These are phyloP conservation scores for Massariosphaeria phaeospora DNA, from an alignment of 495 filamentous ascomycete species.

Conservation along the genomic window DNA sequence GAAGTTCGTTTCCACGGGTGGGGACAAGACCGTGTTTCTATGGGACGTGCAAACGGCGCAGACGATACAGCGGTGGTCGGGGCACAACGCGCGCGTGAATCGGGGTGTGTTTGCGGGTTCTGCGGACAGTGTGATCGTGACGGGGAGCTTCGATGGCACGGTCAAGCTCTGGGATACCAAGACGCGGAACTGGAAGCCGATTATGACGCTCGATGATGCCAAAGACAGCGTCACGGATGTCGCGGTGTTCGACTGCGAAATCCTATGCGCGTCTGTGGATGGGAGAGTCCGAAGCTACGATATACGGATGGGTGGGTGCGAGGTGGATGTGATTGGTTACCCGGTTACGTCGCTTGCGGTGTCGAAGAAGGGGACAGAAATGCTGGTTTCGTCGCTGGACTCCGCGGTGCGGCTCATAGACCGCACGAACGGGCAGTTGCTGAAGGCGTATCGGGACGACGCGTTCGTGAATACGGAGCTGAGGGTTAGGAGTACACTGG, in stretches of 20 bases:
- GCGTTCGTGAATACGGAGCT: slow-evolving; percentile 37
- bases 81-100: slow-evolving; percentile 64
- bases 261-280: slow-evolving; percentile 76
- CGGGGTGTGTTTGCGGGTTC: slow-evolving; percentile 69
- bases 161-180: slow-evolving; percentile 83
- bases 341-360: slow-evolving; percentile 62
- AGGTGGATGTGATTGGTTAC: slow-evolving; percentile 65
- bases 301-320: slow-evolving; percentile 69
- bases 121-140: slow-evolving; percentile 64
- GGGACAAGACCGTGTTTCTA: slow-evolving; percentile 82
- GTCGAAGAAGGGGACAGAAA: slow-evolving; percentile 64
- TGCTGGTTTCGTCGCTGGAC: slow-evolving; percentile 74
- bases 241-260: slow-evolving; percentile 51
- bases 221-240: slow-evolving; percentile 68
- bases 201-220: slow-evolving; percentile 75
- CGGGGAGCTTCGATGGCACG: slow-evolving; percentile 73
- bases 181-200: slow-evolving; percentile 57
- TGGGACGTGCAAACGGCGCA: slow-evolving; percentile 83
- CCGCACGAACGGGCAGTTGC: slow-evolving; percentile 61
- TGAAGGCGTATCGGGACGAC: slow-evolving; percentile 59
- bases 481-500: slow-evolving; percentile 37
- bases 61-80: slow-evolving; percentile 67
- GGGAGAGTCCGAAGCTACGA: slow-evolving; percentile 81
- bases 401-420: slow-evolving; percentile 77
- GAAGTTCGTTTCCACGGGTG: slow-evolving; percentile 73